Evolutionary conservation across 768 basidiomycete genomes (phyloP).

Genomic region (Leccinellum rugosiceps): DNA sequence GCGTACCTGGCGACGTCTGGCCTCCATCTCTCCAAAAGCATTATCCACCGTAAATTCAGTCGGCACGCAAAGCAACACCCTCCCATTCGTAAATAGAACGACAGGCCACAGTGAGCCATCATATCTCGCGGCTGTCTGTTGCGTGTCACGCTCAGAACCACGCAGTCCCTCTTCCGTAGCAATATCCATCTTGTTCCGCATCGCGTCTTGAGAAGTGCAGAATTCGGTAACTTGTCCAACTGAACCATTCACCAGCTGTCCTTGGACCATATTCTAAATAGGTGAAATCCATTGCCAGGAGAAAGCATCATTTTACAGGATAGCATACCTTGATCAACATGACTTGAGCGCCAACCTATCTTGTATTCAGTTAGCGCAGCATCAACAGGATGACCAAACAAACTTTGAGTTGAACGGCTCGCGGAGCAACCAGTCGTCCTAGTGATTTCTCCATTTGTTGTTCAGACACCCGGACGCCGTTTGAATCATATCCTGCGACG

Average conservation of each 20-base stretch:
- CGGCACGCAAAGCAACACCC: constrained; percentile 47
- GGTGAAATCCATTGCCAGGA: neutral
- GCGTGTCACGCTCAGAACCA: constrained; percentile 27
- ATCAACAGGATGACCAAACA: neutral
- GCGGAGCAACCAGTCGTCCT: constrained; percentile 60
- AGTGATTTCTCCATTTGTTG: constrained; percentile 45
- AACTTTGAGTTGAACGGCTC: constrained; percentile 48
- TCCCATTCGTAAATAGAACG: constrained; percentile 53
- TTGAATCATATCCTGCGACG: constrained; percentile 42
- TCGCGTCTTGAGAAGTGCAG: constrained; percentile 41
- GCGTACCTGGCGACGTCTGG: constrained; percentile 54
- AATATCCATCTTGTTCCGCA: constrained; percentile 35
- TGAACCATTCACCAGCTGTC: constrained; percentile 67
- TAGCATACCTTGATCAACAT: constrained; percentile 67
- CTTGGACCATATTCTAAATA: constrained; percentile 63
- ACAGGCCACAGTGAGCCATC: constrained; percentile 51
- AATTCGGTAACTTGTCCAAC: constrained; percentile 56
- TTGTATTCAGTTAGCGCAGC: constrained; percentile 2
- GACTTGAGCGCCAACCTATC: constrained; percentile 77
- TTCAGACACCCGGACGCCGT: constrained; percentile 33
- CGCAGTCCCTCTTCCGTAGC: constrained; percentile 34
- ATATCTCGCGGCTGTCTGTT: constrained; percentile 13
- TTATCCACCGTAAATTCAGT: constrained; percentile 63
- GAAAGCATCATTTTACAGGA: neutral
- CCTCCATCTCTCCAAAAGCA: constrained; percentile 55